Conservation (phyloP, 1,284 basidiomycete genomes). For the Puccinia triticina region DNA sequence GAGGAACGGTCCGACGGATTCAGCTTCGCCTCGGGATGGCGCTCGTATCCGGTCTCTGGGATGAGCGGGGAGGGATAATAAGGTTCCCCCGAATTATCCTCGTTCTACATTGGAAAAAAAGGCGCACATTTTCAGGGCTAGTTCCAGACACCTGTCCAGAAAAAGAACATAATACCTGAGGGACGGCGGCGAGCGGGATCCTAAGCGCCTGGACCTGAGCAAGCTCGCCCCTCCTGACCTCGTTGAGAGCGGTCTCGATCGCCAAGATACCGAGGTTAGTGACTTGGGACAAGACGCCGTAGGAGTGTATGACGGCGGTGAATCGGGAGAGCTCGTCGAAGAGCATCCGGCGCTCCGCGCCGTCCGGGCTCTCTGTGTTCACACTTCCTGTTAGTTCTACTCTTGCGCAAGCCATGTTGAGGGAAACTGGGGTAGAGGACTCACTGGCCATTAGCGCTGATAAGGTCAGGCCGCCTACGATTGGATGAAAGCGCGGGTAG, state of each 20-base stretch:
- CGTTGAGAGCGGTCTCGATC: conserved; percentile 39
- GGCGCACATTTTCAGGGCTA: too few relatives aligned
- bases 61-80: conserved; percentile 1
- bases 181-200: background rate
- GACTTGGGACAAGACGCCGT: conserved; percentile 44
- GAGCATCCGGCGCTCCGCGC: conserved; percentile 34
- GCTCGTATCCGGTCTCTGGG: background rate
- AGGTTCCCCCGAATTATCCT: background rate
- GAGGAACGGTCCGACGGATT: background rate
- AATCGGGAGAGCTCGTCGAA: conserved; percentile 44
- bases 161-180: too few relatives aligned
- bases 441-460: conserved; percentile 51
- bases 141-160: too few relatives aligned
- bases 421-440: background rate
- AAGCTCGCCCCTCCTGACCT: conserved; percentile 23
- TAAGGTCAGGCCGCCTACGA: conserved; percentile 44
- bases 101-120: background rate
- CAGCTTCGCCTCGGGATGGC: background rate
- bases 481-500: conserved; percentile 50
- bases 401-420: background rate
- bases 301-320: conserved; percentile 24
- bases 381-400: background rate
- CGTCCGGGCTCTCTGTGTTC: conserved; percentile 38
- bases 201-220: background rate
- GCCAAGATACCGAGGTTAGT: conserved; percentile 44